A percentile compares a stretch with the other conserved stretches of the same genome.
phyloP scores from a whole-genome alignment of 2,329 filamentous ascomycete species.

The Lachnellula occidentalis region DNA sequence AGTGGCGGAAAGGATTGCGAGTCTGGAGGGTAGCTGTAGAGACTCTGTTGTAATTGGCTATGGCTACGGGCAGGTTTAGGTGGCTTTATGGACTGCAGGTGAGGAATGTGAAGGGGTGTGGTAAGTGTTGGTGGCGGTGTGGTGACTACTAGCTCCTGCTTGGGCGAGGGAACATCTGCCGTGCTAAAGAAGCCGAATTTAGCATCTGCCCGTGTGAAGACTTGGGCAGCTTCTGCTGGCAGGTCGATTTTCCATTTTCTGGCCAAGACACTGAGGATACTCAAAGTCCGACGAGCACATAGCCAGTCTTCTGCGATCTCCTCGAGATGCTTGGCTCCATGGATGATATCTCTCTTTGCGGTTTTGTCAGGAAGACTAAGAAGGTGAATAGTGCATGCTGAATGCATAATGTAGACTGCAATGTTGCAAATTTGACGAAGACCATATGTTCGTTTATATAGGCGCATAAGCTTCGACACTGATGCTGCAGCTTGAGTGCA shows the following conservation, averaged over 20 bases:
- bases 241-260: slow-evolving; percentile 87
- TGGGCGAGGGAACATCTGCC: slow-evolving; percentile 30
- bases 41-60: slow-evolving; percentile 25
- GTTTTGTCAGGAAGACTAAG: slow-evolving; percentile 91
- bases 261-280: slow-evolving; percentile 77
- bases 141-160: slow-evolving; percentile 26
- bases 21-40: slow-evolving; percentile 25
- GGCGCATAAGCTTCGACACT: slow-evolving; percentile 87
- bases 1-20: not conserved
- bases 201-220: slow-evolving; percentile 72
- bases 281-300: slow-evolving; percentile 77
- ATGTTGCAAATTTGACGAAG: slow-evolving; percentile 94
- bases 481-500: slow-evolving; percentile 85
- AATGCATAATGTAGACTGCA: slow-evolving; percentile 91
- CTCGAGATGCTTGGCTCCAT: slow-evolving; percentile 86
- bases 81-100: slow-evolving; percentile 6
- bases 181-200: slow-evolving; percentile 68
- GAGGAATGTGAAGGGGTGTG: slow-evolving; percentile 16
- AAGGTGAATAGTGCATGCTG: slow-evolving; percentile 89
- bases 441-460: slow-evolving; percentile 90
- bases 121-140: slow-evolving; percentile 19
- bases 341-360: slow-evolving; percentile 80
- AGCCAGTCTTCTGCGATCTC: slow-evolving; percentile 96
- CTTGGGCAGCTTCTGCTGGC: slow-evolving; percentile 72
- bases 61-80: slow-evolving; percentile 13